A percentile compares a stretch with the other conserved stretches of the same genome.
Conservation (phyloP, 2,329 filamentous ascomycete genomes). For the Fusarium camptoceras region DNA sequence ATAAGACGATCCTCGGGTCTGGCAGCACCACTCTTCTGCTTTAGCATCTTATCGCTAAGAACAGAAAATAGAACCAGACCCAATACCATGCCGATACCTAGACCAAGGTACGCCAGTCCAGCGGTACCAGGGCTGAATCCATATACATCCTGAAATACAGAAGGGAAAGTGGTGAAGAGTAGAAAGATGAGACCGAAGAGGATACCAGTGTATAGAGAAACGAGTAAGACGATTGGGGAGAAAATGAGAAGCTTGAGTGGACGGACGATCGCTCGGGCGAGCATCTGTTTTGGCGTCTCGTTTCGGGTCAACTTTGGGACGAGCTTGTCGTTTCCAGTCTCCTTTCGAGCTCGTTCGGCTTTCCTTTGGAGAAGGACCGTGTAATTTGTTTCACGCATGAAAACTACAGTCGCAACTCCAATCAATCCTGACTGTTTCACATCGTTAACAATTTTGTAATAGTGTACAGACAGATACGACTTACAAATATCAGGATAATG, state of each 20-base stretch:
- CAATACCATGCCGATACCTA: constrained; percentile 53
- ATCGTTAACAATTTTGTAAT: not conserved
- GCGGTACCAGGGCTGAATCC: constrained; percentile 44
- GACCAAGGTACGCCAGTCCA: constrained; percentile 63
- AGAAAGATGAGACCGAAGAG: constrained; percentile 53
- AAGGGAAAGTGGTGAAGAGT: constrained; percentile 53
- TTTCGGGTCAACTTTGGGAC: constrained; percentile 15
- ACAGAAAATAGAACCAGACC: constrained; percentile 38
- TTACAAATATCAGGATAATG: constrained; percentile 58
- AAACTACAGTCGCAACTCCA: not conserved
- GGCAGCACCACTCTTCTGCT: not conserved
- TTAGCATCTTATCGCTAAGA: constrained; percentile 33
- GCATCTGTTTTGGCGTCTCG: constrained; percentile 33
- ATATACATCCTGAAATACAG: constrained; percentile 53
- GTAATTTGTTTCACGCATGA: constrained; percentile 49
- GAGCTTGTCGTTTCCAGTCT: constrained; percentile 34
- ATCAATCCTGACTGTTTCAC: not conserved
- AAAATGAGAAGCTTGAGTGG: constrained; percentile 63
- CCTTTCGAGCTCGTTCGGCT: constrained; percentile 7
- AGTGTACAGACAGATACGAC: not conserved
- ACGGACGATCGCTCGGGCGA: constrained; percentile 52
- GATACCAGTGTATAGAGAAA: constrained; percentile 53
- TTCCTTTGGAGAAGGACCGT: constrained; percentile 17
- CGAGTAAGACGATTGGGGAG: constrained; percentile 65
- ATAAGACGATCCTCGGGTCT: constrained; percentile 63